These are phyloP conservation scores for Hypoxylon trugodes DNA, from an alignment of 495 filamentous ascomycete species.

Conservation along the genomic window DNA sequence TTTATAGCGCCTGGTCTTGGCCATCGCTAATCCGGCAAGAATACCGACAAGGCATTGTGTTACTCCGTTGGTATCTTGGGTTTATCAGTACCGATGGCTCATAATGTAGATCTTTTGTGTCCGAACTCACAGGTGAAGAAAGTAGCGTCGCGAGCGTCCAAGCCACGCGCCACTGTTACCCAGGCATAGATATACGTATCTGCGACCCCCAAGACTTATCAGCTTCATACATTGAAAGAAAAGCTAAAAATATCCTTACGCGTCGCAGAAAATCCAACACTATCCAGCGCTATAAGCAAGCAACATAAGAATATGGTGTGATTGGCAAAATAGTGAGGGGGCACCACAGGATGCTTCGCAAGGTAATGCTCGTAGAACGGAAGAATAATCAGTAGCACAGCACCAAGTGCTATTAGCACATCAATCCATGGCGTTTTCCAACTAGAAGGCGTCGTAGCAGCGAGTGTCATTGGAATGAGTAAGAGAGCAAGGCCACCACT, in stretches of 20 bases:
- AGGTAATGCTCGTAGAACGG: slow-evolving; percentile 56
- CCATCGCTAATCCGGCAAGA: slow-evolving; percentile 52
- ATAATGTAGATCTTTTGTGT: neutral
- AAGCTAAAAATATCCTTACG: slow-evolving; percentile 30
- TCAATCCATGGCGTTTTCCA: slow-evolving; percentile 58
- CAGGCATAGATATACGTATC: slow-evolving; percentile 58
- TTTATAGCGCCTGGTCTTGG: slow-evolving; percentile 55
- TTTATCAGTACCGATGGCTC: neutral
- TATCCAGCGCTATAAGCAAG: slow-evolving; percentile 51
- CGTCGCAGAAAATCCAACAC: slow-evolving; percentile 50
- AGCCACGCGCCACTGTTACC: slow-evolving; percentile 53
- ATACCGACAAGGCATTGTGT: slow-evolving; percentile 55
- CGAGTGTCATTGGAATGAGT: slow-evolving; percentile 49
- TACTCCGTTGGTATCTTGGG: slow-evolving; percentile 52
- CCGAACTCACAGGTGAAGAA: slow-evolving; percentile 48
- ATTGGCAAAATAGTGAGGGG: slow-evolving; percentile 54
- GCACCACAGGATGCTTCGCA: slow-evolving; percentile 54
- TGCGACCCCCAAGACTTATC: slow-evolving; percentile 25
- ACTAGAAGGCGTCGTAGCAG: slow-evolving; percentile 41
- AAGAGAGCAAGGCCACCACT: slow-evolving; percentile 50
- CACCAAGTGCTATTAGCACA: slow-evolving; percentile 53
- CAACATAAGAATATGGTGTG: slow-evolving; percentile 51
- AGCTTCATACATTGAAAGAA: too few species aligned
- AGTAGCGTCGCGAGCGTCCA: slow-evolving; percentile 52
- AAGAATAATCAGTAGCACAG: slow-evolving; percentile 45